Percentiles rank a stretch among this genome's conserved stretches.
phyloP scores from a whole-genome alignment of 2,329 filamentous ascomycete species.

The Grosmannia penicillata region DNA sequence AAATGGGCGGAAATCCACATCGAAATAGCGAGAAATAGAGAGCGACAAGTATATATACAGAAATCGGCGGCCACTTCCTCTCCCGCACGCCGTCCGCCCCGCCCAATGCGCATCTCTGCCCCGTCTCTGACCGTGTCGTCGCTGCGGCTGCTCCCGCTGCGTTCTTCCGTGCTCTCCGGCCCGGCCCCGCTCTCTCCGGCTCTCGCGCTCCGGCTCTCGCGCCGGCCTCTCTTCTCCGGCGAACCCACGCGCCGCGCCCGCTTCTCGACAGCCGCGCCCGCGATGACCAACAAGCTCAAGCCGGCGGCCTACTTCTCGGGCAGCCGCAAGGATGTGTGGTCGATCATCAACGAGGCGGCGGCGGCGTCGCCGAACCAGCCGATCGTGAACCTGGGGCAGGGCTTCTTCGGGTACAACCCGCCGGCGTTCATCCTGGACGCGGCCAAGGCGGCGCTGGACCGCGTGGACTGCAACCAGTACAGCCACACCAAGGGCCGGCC shows the following conservation, averaged over 20 bases:
- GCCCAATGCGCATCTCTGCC: background rate
- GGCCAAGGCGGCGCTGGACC: slow-evolving; percentile 75
- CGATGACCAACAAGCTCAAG: slow-evolving; percentile 16
- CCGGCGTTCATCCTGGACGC: slow-evolving; percentile 82
- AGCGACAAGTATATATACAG: background rate
- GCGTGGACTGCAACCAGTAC: slow-evolving; percentile 97
- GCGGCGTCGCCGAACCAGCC: slow-evolving; percentile 33
- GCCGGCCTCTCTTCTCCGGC: too few relatives aligned
- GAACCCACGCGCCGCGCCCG: background rate
- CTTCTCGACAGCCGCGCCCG: background rate
- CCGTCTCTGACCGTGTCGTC: background rate
- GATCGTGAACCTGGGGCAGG: slow-evolving; percentile 40
- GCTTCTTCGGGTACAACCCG: slow-evolving; percentile 87
- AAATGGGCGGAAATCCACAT: too few relatives aligned
- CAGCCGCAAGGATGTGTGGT: slow-evolving; percentile 25
- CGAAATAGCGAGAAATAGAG: background rate
- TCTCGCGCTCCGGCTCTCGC: background rate
- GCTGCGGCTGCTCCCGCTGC: background rate
- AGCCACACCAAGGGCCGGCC: slow-evolving; percentile 89
- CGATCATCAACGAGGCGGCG: slow-evolving; percentile 38
- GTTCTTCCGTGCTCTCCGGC: background rate
- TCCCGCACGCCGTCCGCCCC: too few relatives aligned
- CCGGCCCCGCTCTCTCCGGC: background rate
- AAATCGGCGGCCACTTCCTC: background rate
- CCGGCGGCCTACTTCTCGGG: slow-evolving; percentile 22